Percentiles rank a stretch among this genome's conserved stretches.
phyloP scores from a whole-genome alignment of 805 yeast genomes.

The Suhomyces emberorum region DNA sequence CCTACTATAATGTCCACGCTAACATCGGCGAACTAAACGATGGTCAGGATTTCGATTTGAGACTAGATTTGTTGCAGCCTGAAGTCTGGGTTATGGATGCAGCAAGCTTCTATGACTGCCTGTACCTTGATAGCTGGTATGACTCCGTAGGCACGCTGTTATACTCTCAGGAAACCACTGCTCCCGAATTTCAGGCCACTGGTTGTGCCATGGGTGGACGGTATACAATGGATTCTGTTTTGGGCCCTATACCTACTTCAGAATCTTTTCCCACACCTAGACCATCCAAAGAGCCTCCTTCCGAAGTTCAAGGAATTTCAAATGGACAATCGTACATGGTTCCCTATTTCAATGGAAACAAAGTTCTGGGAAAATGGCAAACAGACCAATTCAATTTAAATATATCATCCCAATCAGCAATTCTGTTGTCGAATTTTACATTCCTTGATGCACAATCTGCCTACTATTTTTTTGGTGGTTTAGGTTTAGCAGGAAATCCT shows the following conservation, averaged over 20 bases:
- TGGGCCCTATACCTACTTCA: conserved; percentile 5
- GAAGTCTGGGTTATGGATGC: conserved; percentile 38
- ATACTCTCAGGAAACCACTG: conserved; percentile 15
- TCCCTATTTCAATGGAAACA: conserved; percentile 27
- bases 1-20: conserved; percentile 16
- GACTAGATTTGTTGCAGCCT: conserved; percentile 31
- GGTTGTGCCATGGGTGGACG: conserved; percentile 31
- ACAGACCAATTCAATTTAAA: conserved; percentile 23
- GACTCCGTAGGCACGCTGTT: too few relatives aligned
- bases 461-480: conserved; percentile 26
- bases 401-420: conserved; percentile 7
- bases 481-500: conserved; percentile 34
- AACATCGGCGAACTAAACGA: conserved; percentile 3
- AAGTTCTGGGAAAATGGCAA: conserved; percentile 26
- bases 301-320: conserved; percentile 9
- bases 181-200: conserved; percentile 18
- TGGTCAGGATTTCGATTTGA: neutral
- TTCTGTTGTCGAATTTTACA: conserved; percentile 20
- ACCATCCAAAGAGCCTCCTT: conserved; percentile 8
- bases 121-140: conserved; percentile 17
- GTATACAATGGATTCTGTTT: conserved; percentile 5
- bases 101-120: conserved; percentile 22
- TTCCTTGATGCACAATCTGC: conserved; percentile 26
- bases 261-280: conserved; percentile 9
- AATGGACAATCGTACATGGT: conserved; percentile 17